Evolutionary conservation across 106 monocot genomes (phyloP), one percentile per base, ranked within the genome.

Genomic region (Dendrobium catenatum): DNA sequence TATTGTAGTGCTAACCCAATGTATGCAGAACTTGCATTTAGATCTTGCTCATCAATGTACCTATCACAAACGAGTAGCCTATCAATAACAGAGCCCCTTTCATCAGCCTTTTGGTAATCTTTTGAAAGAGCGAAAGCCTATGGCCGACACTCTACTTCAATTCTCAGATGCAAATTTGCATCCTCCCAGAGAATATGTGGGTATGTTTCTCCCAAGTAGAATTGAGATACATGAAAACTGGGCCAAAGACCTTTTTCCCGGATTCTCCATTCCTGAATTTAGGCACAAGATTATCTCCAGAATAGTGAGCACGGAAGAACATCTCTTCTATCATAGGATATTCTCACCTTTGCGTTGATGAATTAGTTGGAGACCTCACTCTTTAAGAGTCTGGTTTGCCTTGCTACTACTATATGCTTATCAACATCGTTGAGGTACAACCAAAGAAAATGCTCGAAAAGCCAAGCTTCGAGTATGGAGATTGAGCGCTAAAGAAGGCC

Each of bases 201-300:
- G 42, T 93, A 85, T 49, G 84, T 54, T 72, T 72, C 85, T 58
- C 70, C 66, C 41, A 76, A 54, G 70, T 73, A 16, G 91, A 93
- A 81, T 96, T 94, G 19, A 93, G 81, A 58, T 96, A 94, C 18
- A 92, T 86, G 79, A 96, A 89, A 16, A 96, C 86, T 26, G 96
- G 96, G 6, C 94, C 92, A 75, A 90, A 87, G n/a, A 92, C 90
- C 70, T 95, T 95, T 74, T 92, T 95, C 94, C 94, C 90, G 76
- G 90, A 85, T 59, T 95, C 94, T 55, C 92, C 92, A 79, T 90
- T 81, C 48, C 66, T 84, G 68, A 95, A 92, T 75, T 88, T 87
- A 1, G 92, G 88, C 31, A 84, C 79, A 42, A 91, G 90, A 54
- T 89, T 91, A 24, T 84, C 47, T 37, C 96, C 94, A 33, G 86